Base-by-base conservation (phyloP, 257 asterid species). In the Dorcoceras hygrometricum region DNA sequence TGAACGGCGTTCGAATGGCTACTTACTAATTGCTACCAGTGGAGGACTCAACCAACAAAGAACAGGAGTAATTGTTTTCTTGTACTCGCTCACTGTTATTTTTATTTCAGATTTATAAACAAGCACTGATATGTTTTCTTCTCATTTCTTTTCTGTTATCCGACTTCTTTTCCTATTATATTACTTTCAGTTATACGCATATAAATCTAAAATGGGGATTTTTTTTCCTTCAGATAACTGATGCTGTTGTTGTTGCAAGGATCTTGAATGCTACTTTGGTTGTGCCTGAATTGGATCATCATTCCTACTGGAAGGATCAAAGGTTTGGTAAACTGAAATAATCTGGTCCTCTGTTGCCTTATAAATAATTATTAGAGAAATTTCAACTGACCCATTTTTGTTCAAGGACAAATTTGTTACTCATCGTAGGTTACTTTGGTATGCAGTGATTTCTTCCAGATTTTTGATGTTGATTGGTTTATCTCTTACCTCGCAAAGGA, bases 181-280 rank as follows among this genome's bases (percentile, higher is more conserved):
- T 68, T 66, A 43, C 62, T 36, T 69, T 62, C 51, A 57, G 46
- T 70, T 55, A 51, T 73, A 19, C 62, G 56, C 59, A 57, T 59
- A 59, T 29, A 68, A 68, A 62, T 62, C 69, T 65, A 56, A 64
- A 39, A 5, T 72, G 57, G 57, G 58, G 28, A 65, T 76, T 55
- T 76, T 69, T 43, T 63, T 73, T 55, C 65, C 71, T 76, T 75
- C 87, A 94, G 98, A 94, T 94, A 78, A 94, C 96, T 63, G 98
- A 94, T 79, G 98, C 99, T 78, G 98, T 90, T 68, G 98, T 84
- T 69, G 99, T 94, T 79, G 98, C 99, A 58, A 81, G 96, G 75
- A 87, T 90, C 64, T 86, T 94, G 66, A 94, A 94, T 71, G 96
- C 99, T 57, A 94, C 99, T 53, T 87, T 94, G 78, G 96, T 94